These are phyloP conservation scores for Triticum urartu DNA, from an alignment of 176 grass and related monocot species.

Conservation along the genomic window DNA sequence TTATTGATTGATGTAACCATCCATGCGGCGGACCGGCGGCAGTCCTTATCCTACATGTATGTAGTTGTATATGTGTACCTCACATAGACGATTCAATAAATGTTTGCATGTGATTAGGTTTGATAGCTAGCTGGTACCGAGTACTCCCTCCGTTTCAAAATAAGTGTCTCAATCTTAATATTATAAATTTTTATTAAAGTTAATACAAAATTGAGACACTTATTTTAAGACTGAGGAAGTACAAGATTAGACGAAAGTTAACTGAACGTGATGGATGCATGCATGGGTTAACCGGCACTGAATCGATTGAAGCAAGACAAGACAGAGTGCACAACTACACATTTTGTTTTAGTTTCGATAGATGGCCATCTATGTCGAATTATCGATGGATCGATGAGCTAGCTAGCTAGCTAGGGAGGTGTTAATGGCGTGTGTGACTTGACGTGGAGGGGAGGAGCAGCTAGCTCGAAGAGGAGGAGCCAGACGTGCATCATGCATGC, in stretches of 20 bases:
- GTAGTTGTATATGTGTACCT: neutral
- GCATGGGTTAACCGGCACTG: neutral
- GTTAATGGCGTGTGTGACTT: neutral
- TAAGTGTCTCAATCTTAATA: no score
- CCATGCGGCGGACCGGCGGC: neutral
- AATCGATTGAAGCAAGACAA: neutral
- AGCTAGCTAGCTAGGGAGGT: neutral
- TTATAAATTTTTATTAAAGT: no score
- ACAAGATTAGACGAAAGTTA: neutral
- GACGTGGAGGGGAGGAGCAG: no score
- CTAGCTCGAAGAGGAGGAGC: neutral
- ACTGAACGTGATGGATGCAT: neutral
- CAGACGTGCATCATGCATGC: neutral
- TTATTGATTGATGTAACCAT: neutral
- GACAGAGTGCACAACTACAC: no score
- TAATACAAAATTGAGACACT: no score
- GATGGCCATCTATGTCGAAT: no score
- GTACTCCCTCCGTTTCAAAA: no score
- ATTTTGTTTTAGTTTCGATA: no score
- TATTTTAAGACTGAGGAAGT: no score
- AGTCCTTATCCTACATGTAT: neutral
- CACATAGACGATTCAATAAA: neutral
- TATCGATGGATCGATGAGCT: neutral
- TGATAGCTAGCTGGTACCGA: no score
- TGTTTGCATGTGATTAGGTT: neutral